Percentiles rank a stretch among this genome's conserved stretches.
Conservation (phyloP, 108 stramenopile genomes). For the Schizochytrium sp. region DNA sequence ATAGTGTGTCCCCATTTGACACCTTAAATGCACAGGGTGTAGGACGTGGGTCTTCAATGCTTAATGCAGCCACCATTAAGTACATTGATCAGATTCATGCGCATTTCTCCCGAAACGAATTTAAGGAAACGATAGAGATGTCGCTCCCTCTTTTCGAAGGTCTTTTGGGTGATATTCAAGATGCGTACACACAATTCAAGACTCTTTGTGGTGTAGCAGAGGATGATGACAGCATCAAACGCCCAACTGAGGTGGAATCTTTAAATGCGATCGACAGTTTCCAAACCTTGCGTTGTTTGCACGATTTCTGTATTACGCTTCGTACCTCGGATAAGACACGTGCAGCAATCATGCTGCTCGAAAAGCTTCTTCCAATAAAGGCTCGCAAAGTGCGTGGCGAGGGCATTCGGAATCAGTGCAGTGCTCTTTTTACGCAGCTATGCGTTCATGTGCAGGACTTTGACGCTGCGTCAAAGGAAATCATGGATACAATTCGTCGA, state of each 20-base stretch:
- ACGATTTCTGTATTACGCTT: neutral
- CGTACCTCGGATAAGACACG: neutral
- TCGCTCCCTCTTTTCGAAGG: neutral
- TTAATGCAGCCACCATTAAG: neutral
- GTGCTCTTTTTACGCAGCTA: slow-evolving; percentile 9
- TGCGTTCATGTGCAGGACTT: neutral
- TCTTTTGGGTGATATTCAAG: neutral
- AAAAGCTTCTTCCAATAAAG: neutral
- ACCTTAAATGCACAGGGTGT: no score
- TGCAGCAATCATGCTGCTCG: neutral
- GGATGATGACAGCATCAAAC: no score
- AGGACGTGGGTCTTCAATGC: no score
- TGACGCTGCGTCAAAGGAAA: slow-evolving; percentile 19
- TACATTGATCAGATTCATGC: neutral
- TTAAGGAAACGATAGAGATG: neutral
- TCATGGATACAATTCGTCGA: slow-evolving; percentile 42
- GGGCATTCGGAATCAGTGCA: neutral
- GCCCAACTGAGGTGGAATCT: neutral
- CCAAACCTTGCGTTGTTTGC: neutral
- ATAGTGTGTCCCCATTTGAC: no score
- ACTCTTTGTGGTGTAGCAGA: no score
- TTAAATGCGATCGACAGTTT: neutral
- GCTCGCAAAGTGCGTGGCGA: neutral
- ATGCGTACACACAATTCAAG: no score
- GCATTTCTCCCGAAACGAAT: neutral